Percentiles rank a stretch among this genome's conserved stretches.
These are phyloP conservation scores for Cyclostephanos tholiformis DNA, from an alignment of 108 stramenopile species.

Conservation along the genomic window DNA sequence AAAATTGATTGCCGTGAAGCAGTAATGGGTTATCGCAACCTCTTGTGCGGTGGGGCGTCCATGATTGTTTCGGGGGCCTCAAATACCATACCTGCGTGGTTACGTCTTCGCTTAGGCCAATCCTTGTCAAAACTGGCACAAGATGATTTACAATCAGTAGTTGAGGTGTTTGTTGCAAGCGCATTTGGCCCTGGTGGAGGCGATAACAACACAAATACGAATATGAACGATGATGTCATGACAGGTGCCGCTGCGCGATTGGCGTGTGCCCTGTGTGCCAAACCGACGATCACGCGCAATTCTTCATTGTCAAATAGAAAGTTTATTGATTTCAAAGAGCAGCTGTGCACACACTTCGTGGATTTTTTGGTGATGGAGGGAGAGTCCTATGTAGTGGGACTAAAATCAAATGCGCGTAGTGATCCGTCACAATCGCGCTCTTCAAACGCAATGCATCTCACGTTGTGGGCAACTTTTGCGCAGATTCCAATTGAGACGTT, in stretches of 20 bases:
- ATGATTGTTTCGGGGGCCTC: conserved; percentile 12
- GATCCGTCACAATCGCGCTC: conserved; percentile 28
- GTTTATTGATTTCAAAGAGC: conserved; percentile 15
- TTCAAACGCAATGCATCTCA: conserved; percentile 34
- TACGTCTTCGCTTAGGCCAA: conserved; percentile 59
- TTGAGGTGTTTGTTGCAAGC: conserved; percentile 77
- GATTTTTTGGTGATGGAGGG: conserved; percentile 41
- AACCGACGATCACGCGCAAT: conserved; percentile 21
- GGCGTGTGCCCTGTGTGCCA: conserved; percentile 54
- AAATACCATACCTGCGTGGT: conserved; percentile 57
- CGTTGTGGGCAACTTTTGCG: conserved; percentile 41
- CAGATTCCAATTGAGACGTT: conserved; percentile 29
- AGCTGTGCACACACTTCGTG: conserved; percentile 54
- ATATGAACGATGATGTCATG: conserved; percentile 34
- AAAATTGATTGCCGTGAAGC: conserved; percentile 40
- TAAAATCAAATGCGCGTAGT: conserved; percentile 10
- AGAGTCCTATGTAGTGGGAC: neutral
- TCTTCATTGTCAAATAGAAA: neutral
- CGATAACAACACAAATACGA: conserved; percentile 1
- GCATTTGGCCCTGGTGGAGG: conserved; percentile 29
- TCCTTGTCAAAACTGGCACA: conserved; percentile 63
- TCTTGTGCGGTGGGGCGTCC: conserved; percentile 44
- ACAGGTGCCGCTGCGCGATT: conserved; percentile 66
- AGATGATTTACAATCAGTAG: conserved; percentile 58
- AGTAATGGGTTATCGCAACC: conserved; percentile 42